Conservation (phyloP, 495 filamentous ascomycete genomes). For the Staphylotrichum longicolle region DNA sequence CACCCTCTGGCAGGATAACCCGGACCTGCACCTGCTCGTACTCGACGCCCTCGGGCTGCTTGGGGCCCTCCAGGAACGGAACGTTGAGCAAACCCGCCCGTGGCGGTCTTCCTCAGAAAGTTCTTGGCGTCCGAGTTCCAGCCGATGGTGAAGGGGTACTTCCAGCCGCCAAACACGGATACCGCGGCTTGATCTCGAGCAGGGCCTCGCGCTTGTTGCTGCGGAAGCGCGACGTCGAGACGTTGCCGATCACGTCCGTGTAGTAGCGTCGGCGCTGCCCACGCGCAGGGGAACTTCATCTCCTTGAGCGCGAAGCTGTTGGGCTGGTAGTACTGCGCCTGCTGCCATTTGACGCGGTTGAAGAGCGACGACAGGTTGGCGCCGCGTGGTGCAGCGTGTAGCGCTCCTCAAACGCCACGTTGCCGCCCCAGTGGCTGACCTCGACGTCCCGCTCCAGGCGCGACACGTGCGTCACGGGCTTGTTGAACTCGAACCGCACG, state of each 20-base stretch:
- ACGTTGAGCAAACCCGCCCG: constrained; percentile 77
- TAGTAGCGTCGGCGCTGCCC: constrained; percentile 87
- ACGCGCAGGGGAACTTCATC: constrained; percentile 70
- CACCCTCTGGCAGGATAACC: constrained; percentile 86
- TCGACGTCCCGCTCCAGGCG: constrained; percentile 85
- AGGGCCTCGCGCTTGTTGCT: constrained; percentile 72
- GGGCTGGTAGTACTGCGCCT: constrained; percentile 71
- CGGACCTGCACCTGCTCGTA: constrained; percentile 79
- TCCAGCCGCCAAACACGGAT: constrained; percentile 94
- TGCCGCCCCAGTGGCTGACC: constrained; percentile 97
- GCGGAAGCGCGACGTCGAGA: constrained; percentile 88
- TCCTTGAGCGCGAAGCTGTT: constrained; percentile 75
- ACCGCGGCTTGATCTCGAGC: constrained; percentile 88
- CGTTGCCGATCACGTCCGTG: constrained; percentile 94
- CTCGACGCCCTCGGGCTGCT: constrained; percentile 74
- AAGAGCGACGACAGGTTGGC: constrained; percentile 83
- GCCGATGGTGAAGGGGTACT: constrained; percentile 90
- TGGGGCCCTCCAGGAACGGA: constrained; percentile 93
- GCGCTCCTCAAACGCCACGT: constrained; percentile 88
- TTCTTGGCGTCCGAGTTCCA: constrained; percentile 83
- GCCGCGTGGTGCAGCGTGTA: constrained; percentile 84
- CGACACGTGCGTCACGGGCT: constrained; percentile 74
- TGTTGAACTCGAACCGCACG: constrained; percentile 94
- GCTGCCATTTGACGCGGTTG: constrained; percentile 79
- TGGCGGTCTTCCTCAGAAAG: constrained; percentile 64